Percentiles rank a stretch among this genome's conserved stretches.
Conservation (phyloP, 345 rosid genomes). For the Firmiana major region DNA sequence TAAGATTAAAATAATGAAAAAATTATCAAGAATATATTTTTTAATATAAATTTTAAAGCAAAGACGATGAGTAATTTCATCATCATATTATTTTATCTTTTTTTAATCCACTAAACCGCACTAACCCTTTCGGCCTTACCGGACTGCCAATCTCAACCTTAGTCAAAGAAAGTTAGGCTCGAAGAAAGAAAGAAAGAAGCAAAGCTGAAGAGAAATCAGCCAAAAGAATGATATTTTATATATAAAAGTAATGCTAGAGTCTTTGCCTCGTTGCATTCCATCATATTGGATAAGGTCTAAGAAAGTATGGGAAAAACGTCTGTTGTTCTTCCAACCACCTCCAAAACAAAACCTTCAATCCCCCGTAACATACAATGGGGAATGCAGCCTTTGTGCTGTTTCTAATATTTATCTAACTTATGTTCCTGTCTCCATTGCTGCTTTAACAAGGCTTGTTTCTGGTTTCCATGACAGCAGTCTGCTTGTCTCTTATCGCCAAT, state of each 20-base stretch:
- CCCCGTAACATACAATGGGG: constrained; percentile 22
- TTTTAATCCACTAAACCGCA: too few species aligned
- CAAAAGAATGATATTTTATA: too few species aligned
- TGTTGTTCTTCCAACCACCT: constrained; percentile 55
- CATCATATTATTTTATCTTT: too few species aligned
- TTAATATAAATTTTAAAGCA: too few species aligned
- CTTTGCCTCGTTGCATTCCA: not conserved
- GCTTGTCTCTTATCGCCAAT: not conserved
- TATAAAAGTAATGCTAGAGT: not conserved
- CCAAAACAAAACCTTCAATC: constrained; percentile 41
- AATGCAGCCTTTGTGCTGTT: constrained; percentile 21
- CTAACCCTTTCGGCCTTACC: too few species aligned
- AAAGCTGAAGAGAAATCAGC: not conserved
- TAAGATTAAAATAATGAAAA: too few species aligned
- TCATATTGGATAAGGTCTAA: constrained; percentile 32
- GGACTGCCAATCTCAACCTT: too few species aligned
- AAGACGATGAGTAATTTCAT: too few species aligned
- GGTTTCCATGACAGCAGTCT: constrained; percentile 1
- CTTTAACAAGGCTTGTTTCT: not conserved
- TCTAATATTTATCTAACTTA: not conserved
- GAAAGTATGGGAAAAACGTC: constrained; percentile 40
- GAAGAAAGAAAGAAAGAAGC: not conserved
- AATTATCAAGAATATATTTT: too few species aligned
- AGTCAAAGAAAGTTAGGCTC: not conserved
- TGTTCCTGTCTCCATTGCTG: constrained; percentile 20